Conservation (phyloP, 139 green algal species). For the Limnomonas spitsbergensis region DNA sequence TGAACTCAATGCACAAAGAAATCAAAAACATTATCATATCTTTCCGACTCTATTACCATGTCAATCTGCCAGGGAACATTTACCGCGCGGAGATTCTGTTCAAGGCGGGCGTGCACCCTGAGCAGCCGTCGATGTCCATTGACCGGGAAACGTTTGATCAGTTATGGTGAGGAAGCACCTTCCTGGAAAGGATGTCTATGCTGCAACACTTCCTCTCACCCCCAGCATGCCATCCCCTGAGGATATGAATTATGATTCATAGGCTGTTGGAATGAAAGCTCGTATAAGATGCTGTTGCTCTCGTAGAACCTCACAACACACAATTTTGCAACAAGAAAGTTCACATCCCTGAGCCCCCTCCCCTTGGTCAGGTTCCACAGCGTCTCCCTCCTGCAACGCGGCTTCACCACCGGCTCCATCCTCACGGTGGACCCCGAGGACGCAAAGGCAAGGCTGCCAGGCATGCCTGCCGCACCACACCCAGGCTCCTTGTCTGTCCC, state of each 20-base stretch:
- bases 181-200: too few relatives aligned
- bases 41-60: too few relatives aligned
- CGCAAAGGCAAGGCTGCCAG: slow-evolving; percentile 18
- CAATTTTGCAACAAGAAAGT: too few relatives aligned
- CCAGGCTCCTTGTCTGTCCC: not conserved
- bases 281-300: too few relatives aligned
- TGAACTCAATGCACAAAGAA: too few relatives aligned
- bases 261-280: too few relatives aligned
- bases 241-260: too few relatives aligned
- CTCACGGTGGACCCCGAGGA: slow-evolving; percentile 85
- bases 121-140: slow-evolving; percentile 60
- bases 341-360: too few relatives aligned
- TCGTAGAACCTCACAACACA: too few relatives aligned
- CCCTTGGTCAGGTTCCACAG: slow-evolving; percentile 62
- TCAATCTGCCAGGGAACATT: slow-evolving; percentile 87
- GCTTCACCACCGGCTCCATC: slow-evolving; percentile 75
- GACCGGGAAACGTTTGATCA: slow-evolving; percentile 52
- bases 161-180: slow-evolving; percentile 50
- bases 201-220: too few relatives aligned
- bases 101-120: slow-evolving; percentile 77
- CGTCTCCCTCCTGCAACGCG: slow-evolving; percentile 67
- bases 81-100: slow-evolving; percentile 87
- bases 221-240: too few relatives aligned
- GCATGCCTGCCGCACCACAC: not conserved
- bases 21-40: too few relatives aligned